Evolutionary conservation across 352 stramenopile genomes (phyloP), one percentile per base, ranked within the genome.

Genomic region (Phytophthora hibernalis): DNA sequence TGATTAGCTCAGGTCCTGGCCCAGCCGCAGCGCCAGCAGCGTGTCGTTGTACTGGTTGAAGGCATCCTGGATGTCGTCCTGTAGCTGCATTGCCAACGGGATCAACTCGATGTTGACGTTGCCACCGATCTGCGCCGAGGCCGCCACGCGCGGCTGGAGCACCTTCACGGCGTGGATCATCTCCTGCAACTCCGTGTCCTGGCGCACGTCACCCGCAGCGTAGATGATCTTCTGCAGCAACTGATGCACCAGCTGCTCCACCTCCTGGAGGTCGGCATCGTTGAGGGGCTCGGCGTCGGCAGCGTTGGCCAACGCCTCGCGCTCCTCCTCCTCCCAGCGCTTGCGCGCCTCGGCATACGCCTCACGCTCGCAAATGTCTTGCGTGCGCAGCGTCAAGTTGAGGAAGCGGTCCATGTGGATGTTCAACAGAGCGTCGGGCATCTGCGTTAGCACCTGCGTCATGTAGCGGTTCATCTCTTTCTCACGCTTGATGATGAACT

Each of bases 21-120:
- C 89, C 33, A 96, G 71, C 48, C 87, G 84, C 28, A 96, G 80
- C 28, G 89, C 89, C 69, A 96, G 59, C 44, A 96, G 54, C 67
- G 89, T 95, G 72, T 96, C 89, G 77, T 95, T 91, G 83, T 96
- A 96, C 84, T 96, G 89, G 76, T 91, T 95, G 74, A 96, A 95
- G 44, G 89, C 89, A 43, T 96, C 87, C 64, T 95, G 85, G 65
- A 96, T 96, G 70, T 96, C 87, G 68, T 96, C 89, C 61, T 96
- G 89, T 51, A 96, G 78, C 72, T 96, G 89, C 89, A 96, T 95
- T 31, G 87, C 89, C 52, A 96, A 70, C 37, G 87, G 89, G 47
- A 96, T 89, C 16, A 96, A 76, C 72, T 96, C 89, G 38, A 96
- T 83, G 74, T 96, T 95, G 44, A 95, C 89, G 42, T 94, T 91